Evolutionary conservation across 768 basidiomycete species (phyloP).

Genomic region (Rhodotorula toruloides): DNA sequence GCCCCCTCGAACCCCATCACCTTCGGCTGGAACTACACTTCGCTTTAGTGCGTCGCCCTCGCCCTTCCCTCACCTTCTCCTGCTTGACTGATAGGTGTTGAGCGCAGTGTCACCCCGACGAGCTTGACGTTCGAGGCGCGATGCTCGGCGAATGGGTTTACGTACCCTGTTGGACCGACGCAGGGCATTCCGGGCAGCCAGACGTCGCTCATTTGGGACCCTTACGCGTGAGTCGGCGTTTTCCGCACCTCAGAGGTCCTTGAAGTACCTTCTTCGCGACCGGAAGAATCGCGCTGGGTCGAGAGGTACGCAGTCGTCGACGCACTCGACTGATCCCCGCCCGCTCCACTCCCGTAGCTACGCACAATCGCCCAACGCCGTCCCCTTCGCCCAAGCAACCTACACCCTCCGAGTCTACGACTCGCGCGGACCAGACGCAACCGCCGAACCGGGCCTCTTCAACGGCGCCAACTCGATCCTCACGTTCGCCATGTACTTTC

Average conservation of each 20-base stretch:
- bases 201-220: conserved; percentile 67
- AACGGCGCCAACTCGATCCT: conserved; percentile 62
- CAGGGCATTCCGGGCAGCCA: conserved; percentile 66
- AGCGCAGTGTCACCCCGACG: conserved; percentile 55
- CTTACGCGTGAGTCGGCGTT: conserved; percentile 53
- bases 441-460: conserved; percentile 61
- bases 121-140: conserved; percentile 73
- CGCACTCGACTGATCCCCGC: background rate
- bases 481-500: conserved; percentile 69
- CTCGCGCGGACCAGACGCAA: conserved; percentile 65
- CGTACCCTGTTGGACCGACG: conserved; percentile 82
- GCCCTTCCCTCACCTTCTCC: background rate
- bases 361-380: conserved; percentile 59
- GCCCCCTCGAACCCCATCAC: conserved; percentile 67
- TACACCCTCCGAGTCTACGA: conserved; percentile 79
- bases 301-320: too few relatives aligned
- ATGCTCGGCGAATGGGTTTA: conserved; percentile 74
- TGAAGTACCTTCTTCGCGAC: background rate
- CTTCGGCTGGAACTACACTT: conserved; percentile 85
- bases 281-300: too few relatives aligned
- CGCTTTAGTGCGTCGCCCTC: conserved; percentile 51
- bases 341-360: conserved; percentile 47
- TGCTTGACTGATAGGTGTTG: conserved; percentile 1
- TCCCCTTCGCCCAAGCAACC: conserved; percentile 66
- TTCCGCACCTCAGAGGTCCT: background rate